Evolutionary conservation across 768 basidiomycete species (phyloP), one percentile per base, ranked within the genome.

Genomic region (Amanita rimosa): DNA sequence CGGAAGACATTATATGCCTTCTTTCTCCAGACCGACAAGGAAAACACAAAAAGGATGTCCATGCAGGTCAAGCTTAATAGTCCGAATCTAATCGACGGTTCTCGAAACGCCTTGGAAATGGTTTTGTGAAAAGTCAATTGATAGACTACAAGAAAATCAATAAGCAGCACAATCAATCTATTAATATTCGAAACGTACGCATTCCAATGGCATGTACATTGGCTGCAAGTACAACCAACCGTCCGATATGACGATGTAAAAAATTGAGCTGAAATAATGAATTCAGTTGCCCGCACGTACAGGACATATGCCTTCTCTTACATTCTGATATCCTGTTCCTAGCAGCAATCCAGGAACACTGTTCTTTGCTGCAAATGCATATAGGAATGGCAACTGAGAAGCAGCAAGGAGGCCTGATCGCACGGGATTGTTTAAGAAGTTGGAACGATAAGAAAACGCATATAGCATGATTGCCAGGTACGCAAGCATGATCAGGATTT

Each of bases 181-280:
- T 13, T 44, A 24, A 16, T 27, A 39, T 31, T 6, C 21, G n/a
- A 31, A 3, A 71, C 74, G 50, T 58, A 78, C 83, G 64, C 52
- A 70, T 80, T 16, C 76, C 73, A n/a, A 83, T 46, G 2, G 71
- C 64, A 58, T 86, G 84, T 17, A 83, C 59, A 49, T 84, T 77
- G 3, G 69, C 69, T 17, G 74, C 74, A 22, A 85, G 54, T 19
- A 83, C 71, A 22, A 83, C 60, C 44, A 83, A 59, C 17, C 72
- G 66, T 10, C 83, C 87, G 3, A 73, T 64, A 59, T 79, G 81
- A 19, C 88, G 79, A 62, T 91, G 87, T 7, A 89, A 61, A 61
- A 72, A 86, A 63, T 88, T 88, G 47, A 88, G 67, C 81, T 85
- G 45, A n/a, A 35, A 43, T 49, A 1, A n/a, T 17, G 47, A 22